These are phyloP conservation scores for Crucihimalaya himalaica DNA, from an alignment of 345 rosid genomes.

Conservation along the genomic window DNA sequence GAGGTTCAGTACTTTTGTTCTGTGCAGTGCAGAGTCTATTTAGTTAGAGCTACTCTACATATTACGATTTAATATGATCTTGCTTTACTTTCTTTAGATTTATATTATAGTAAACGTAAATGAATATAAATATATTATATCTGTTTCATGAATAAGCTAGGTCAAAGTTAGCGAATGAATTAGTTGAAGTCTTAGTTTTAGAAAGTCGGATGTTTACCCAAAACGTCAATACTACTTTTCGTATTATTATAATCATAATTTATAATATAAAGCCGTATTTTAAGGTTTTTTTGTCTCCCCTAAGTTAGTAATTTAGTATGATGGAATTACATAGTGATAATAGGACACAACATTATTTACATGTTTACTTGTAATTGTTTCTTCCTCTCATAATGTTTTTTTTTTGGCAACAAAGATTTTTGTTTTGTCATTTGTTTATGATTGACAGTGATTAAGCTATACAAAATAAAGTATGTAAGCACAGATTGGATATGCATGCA, in stretches of 20 bases:
- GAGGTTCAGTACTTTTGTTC: neutral
- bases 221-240: neutral
- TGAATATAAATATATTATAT: neutral
- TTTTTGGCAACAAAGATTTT: no score
- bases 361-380: no score
- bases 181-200: conserved; percentile 33
- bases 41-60: neutral
- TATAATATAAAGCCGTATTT: neutral
- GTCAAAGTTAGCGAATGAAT: conserved; percentile 32
- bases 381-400: no score
- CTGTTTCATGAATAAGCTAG: neutral
- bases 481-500: neutral
- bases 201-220: conserved; percentile 27
- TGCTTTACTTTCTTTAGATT: neutral
- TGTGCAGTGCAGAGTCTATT: neutral
- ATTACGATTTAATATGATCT: neutral
- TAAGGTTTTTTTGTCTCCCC: neutral
- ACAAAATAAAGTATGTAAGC: neutral
- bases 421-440: neutral
- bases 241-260: neutral
- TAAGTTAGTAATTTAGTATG: neutral
- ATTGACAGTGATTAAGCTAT: neutral
- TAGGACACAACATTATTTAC: no score
- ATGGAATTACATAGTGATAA: neutral
- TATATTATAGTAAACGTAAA: no score